Evolutionary conservation across 169 alveolate genomes (phyloP).

Genomic region (Cystoisospora suis): DNA sequence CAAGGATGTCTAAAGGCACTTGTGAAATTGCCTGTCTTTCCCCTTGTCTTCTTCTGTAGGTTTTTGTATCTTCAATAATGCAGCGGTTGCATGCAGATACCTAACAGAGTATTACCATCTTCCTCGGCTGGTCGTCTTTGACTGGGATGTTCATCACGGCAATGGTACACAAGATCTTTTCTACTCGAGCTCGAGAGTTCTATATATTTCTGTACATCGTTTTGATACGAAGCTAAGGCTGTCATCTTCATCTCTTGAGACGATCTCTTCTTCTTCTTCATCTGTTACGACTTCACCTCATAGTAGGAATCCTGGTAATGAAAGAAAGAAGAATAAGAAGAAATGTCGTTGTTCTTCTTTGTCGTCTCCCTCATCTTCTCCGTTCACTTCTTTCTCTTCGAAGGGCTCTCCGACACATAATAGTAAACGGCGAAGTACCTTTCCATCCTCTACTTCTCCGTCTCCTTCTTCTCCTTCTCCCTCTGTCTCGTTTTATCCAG

Average conservation of each 20-base stretch:
- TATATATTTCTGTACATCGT: slow-evolving; percentile 76
- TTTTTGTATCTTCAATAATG: slow-evolving; percentile 91
- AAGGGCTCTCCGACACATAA: neutral
- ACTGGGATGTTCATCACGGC: slow-evolving; percentile 96
- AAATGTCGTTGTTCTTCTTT: neutral
- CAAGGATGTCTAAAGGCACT: neutral
- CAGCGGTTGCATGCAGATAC: slow-evolving; percentile 92
- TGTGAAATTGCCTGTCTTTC: neutral
- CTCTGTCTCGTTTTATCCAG: neutral
- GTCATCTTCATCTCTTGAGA: neutral
- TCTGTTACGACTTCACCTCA: neutral
- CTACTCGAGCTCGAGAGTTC: slow-evolving; percentile 68
- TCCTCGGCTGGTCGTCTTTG: slow-evolving; percentile 90
- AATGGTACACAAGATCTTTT: slow-evolving; percentile 94
- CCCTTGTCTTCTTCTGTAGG: slow-evolving; percentile 68
- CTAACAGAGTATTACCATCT: slow-evolving; percentile 82
- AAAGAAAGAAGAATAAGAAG: too few species aligned
- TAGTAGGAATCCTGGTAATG: neutral
- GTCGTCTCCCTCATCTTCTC: too few species aligned
- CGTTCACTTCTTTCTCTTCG: too few species aligned
- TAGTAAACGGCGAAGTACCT: neutral
- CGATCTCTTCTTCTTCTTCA: too few species aligned
- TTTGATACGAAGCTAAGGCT: slow-evolving; percentile 64
- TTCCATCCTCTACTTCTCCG: neutral
- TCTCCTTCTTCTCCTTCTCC: neutral